Percentiles rank a stretch among this genome's conserved stretches.
Evolutionary conservation across 164 flowering plant genomes (phyloP).

Genomic region (Paratinospora sagittata): DNA sequence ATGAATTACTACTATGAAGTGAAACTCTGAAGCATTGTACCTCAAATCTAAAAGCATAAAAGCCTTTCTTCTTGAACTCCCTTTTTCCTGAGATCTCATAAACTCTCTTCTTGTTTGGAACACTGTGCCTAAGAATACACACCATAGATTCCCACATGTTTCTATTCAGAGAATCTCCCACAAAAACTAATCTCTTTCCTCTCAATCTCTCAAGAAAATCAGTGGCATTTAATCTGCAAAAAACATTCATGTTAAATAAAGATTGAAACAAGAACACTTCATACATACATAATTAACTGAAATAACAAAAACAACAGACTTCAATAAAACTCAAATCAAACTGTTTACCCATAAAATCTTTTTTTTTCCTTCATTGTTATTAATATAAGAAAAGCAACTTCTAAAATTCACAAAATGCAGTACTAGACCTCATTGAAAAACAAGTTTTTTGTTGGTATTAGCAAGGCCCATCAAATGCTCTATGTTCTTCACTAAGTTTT

Average conservation of each 20-base stretch:
- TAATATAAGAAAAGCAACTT: too few species aligned
- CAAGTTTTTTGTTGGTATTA: background rate
- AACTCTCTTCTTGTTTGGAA: conserved; percentile 52
- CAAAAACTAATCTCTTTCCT: conserved; percentile 72
- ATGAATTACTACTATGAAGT: background rate
- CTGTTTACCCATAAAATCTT: too few species aligned
- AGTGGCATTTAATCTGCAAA: conserved; percentile 58
- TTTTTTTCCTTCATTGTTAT: too few species aligned
- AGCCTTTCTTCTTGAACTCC: conserved; percentile 65
- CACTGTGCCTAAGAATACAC: conserved; percentile 58
- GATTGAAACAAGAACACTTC: background rate
- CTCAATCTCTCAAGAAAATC: conserved; percentile 70
- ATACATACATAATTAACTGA: background rate
- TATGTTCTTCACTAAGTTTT: conserved; percentile 3
- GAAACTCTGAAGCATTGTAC: conserved; percentile 28
- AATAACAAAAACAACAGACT: background rate
- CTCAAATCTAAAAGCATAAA: conserved; percentile 73
- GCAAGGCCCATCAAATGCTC: background rate
- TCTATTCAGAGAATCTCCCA: conserved; percentile 83
- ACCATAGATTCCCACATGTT: conserved; percentile 97
- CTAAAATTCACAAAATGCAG: background rate
- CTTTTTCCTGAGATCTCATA: conserved; percentile 64
- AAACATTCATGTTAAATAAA: background rate
- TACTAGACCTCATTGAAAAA: background rate
- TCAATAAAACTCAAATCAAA: background rate